Conservation (phyloP, 2,329 filamentous ascomycete species). For the Aspergillus sp. region DNA sequence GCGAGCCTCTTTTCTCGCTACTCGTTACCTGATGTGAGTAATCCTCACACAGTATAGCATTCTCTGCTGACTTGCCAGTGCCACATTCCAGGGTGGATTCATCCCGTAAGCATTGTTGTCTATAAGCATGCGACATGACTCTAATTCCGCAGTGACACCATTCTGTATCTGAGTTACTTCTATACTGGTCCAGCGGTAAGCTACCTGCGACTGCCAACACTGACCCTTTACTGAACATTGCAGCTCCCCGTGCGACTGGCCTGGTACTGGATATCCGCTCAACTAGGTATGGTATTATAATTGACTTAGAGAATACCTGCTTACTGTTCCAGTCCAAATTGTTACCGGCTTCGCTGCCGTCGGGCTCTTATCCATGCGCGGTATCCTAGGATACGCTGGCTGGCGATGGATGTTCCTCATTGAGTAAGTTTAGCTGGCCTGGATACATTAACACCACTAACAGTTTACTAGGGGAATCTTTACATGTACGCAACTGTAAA, state of each 20-base stretch:
- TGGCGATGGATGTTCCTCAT: slow-evolving; percentile 58
- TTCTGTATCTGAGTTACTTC: slow-evolving; percentile 66
- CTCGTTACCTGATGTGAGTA: slow-evolving; percentile 11
- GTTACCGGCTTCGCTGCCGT: slow-evolving; percentile 21
- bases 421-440: slow-evolving; percentile 49
- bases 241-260: background rate
- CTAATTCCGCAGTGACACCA: slow-evolving; percentile 44
- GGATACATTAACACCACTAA: background rate
- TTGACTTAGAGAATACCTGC: background rate
- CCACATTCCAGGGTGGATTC: slow-evolving; percentile 50
- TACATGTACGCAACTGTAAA: background rate
- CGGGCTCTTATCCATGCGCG: slow-evolving; percentile 36
- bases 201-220: too few species aligned
- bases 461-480: background rate
- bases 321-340: background rate
- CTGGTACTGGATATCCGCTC: background rate
- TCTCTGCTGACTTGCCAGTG: background rate
- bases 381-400: slow-evolving; percentile 28
- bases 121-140: background rate
- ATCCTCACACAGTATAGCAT: background rate
- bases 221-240: background rate
- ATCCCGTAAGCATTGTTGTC: slow-evolving; percentile 46
- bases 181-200: slow-evolving; percentile 61
- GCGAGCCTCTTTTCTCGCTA: slow-evolving; percentile 38
- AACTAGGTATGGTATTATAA: background rate